Conservation (phyloP, 345 rosid species). For the Toxicodendron radicans region DNA sequence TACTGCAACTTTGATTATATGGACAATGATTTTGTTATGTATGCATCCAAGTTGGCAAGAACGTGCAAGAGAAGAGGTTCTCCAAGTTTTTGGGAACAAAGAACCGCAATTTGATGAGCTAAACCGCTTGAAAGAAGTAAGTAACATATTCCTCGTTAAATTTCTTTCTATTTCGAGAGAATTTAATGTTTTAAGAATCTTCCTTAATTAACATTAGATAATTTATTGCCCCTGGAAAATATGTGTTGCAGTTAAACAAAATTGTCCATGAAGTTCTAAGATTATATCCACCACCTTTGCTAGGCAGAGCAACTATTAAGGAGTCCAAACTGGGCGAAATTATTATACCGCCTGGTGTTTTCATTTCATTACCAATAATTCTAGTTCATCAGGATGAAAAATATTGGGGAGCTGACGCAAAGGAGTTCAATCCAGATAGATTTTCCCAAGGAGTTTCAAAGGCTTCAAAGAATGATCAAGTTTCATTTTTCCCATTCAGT, state of each 20-base stretch:
- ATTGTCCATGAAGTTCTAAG: slow-evolving; percentile 51
- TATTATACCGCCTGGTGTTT: slow-evolving; percentile 35
- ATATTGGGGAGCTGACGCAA: slow-evolving; percentile 61
- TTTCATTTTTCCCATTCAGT: slow-evolving; percentile 49
- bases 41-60: slow-evolving; percentile 57
- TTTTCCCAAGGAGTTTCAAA: slow-evolving; percentile 52
- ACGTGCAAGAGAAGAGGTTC: slow-evolving; percentile 52
- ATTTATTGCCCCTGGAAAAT: too few species aligned
- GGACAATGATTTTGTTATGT: slow-evolving; percentile 52
- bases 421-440: slow-evolving; percentile 57
- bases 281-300: slow-evolving; percentile 44
- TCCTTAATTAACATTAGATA: too few species aligned
- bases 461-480: slow-evolving; percentile 46
- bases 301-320: slow-evolving; percentile 19
- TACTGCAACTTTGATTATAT: slow-evolving; percentile 44
- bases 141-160: too few species aligned
- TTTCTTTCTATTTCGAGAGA: too few species aligned
- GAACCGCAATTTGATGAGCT: slow-evolving; percentile 43
- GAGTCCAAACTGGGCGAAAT: slow-evolving; percentile 46
- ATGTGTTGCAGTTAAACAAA: slow-evolving; percentile 33
- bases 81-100: slow-evolving; percentile 29
- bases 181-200: too few species aligned
- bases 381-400: slow-evolving; percentile 43
- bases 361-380: slow-evolving; percentile 25
- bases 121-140: slow-evolving; percentile 30